A percentile compares a stretch with the other conserved stretches of the same genome.
Evolutionary conservation across 371 early-diverging fungal genomes (phyloP).

Genomic region (Mucor saturninus): DNA sequence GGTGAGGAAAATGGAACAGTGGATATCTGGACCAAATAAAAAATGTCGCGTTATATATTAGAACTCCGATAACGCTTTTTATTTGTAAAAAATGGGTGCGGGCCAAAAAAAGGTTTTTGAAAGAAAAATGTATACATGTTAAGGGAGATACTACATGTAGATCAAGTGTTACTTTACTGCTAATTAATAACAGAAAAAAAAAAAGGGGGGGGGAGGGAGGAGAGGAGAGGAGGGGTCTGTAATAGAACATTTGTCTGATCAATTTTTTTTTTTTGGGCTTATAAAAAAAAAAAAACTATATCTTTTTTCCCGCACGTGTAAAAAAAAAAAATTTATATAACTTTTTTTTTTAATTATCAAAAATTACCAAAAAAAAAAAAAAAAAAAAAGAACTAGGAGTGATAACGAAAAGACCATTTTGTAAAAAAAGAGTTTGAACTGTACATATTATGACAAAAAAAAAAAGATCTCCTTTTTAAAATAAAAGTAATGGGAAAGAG

Average conservation of each 20-base stretch:
- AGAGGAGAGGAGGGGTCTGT: too few relatives aligned
- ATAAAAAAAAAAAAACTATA: slow-evolving; percentile 10
- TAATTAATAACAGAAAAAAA: too few relatives aligned
- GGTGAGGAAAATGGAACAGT: slow-evolving; percentile 56
- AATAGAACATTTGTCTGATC: too few relatives aligned
- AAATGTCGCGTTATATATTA: neutral
- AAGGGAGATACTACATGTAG: too few relatives aligned
- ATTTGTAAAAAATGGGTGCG: neutral
- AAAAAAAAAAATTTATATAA: slow-evolving; percentile 9
- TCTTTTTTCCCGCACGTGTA: slow-evolving; percentile 9
- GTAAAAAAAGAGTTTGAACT: slow-evolving; percentile 2
- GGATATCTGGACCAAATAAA: slow-evolving; percentile 14
- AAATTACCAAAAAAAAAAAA: neutral
- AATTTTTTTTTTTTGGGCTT: too few relatives aligned
- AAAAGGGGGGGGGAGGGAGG: too few relatives aligned
- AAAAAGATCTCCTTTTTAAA: slow-evolving; percentile 1
- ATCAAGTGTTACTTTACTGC: too few relatives aligned
- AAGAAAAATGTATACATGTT: neutral
- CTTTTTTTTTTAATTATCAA: slow-evolving; percentile 9
- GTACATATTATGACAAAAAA: slow-evolving; percentile 19
- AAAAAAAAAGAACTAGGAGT: neutral
- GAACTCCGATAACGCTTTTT: neutral
- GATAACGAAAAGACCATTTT: slow-evolving; percentile 7
- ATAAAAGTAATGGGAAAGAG: slow-evolving; percentile 10
- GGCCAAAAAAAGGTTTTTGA: too few relatives aligned